Percentiles rank a stretch among this genome's conserved stretches.
Evolutionary conservation across 2,329 filamentous ascomycete species (phyloP).

Genomic region (Calonectria fujianensis): DNA sequence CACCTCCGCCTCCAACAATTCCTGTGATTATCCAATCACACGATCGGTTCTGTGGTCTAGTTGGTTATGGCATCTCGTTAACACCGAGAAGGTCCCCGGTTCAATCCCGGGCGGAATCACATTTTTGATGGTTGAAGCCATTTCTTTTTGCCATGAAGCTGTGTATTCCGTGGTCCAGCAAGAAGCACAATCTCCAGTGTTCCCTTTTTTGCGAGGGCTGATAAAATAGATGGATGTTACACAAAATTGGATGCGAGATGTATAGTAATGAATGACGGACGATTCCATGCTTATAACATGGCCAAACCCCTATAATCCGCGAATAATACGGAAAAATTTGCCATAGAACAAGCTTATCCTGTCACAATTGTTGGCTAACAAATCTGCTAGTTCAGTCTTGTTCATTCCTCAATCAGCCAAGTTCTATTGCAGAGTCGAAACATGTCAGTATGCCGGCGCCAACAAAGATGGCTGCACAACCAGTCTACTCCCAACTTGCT

Average conservation of each 20-base stretch:
- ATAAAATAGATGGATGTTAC: not conserved
- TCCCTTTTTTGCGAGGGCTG: not conserved
- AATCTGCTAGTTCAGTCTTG: not conserved
- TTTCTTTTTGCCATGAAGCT: not conserved
- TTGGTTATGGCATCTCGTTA: slow-evolving; percentile 52
- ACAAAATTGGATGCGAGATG: not conserved
- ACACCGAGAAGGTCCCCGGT: slow-evolving; percentile 53
- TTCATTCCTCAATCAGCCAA: not conserved
- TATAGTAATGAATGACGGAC: not conserved
- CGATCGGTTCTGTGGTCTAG: slow-evolving; percentile 50
- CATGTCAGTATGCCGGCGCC: not conserved
- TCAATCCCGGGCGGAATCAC: slow-evolving; percentile 52
- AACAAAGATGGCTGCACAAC: not conserved
- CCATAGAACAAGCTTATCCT: not conserved
- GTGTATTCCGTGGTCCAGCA: no score
- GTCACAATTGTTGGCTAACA: not conserved
- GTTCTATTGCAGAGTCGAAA: not conserved
- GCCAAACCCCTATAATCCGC: not conserved
- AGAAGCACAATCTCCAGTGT: not conserved
- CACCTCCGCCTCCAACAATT: not conserved
- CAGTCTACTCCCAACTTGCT: not conserved
- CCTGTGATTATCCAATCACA: slow-evolving; percentile 14
- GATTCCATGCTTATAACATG: not conserved
- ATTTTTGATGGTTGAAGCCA: slow-evolving; percentile 29
- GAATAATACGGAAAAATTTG: not conserved